Evolutionary conservation across 495 filamentous ascomycete genomes (phyloP), one percentile per base, ranked within the genome.

Genomic region (Aspergillus coremiiformis): DNA sequence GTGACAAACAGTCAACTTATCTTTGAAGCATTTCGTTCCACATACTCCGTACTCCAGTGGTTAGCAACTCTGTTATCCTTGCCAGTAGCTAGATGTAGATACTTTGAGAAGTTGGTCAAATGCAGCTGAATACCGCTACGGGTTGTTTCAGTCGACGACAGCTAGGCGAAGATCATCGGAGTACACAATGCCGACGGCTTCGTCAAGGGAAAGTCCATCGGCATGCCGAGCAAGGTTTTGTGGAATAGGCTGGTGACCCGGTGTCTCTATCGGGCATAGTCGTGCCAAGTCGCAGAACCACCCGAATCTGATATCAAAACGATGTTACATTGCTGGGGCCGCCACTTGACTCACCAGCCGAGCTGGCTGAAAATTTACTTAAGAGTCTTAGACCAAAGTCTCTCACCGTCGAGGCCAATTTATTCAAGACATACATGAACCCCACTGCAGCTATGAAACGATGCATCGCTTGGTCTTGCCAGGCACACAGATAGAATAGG

Each of bases 241-340:
- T 26, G 39, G 27, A 21, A 11, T 17, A 39, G 19, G 42, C 27
- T 22, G 19, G 33, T 20, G 20, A 29, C 37, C 44, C 53, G 49
- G 53, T 59, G 57, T 59, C 53, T 24, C 46, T 41, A 56, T 59
- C 47, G 41, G 53, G 57, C 26, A 55, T 53, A 51, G 44, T 39
- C 44, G 17, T 27, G 52, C 37, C 52, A 47, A 32, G 32, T 37
- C 27, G 29, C 23, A 41, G 37, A 24, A 43, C 15, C 15, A 32
- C 32, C 44, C 12, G 45, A 46, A 26, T 21, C 19, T 46, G 27
- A 52, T 39, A 22, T 33, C 39, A 30, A 32, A 12, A n/a, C n/a
- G 11, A 35, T 35, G 32, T 35, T 35, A 12, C 32, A 35, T 46
- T 12, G 44, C 47, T 53, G 20, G 30, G 22, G 11, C 32, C 4